Conservation (phyloP, 805 yeast genomes). For the Candida qinlingensis region DNA sequence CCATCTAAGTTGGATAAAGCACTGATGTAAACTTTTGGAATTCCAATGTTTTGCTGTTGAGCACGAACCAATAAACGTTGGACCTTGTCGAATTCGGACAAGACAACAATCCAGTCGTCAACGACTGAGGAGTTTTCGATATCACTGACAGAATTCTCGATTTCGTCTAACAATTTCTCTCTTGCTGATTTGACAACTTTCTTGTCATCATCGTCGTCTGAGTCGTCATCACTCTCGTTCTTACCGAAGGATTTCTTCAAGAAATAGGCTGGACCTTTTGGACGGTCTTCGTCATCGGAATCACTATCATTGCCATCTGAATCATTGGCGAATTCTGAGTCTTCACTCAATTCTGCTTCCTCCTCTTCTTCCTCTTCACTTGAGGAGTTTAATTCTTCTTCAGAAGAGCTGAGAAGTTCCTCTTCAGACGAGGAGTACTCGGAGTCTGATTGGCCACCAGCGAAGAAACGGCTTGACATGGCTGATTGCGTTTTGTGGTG, state of each 20-base stretch:
- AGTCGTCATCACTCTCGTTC: conserved; percentile 36
- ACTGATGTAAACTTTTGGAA: conserved; percentile 68
- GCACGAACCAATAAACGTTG: conserved; percentile 62
- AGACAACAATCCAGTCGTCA: conserved; percentile 75
- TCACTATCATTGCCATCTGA: conserved; percentile 32
- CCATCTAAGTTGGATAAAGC: conserved; percentile 70
- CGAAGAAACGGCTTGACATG: conserved; percentile 89
- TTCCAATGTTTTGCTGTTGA: conserved; percentile 67
- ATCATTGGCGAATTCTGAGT: conserved; percentile 32
- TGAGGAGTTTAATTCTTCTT: conserved; percentile 26
- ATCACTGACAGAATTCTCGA: conserved; percentile 58
- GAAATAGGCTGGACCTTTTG: conserved; percentile 41
- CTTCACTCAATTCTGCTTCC: conserved; percentile 23
- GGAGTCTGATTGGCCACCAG: conserved; percentile 40
- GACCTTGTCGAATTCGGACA: conserved; percentile 74
- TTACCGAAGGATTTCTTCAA: conserved; percentile 35
- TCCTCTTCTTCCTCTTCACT: conserved; percentile 28
- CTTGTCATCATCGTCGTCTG: conserved; percentile 63
- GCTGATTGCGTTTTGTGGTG: conserved; percentile 4
- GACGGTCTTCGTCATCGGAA: conserved; percentile 37
- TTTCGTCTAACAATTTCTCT: conserved; percentile 87
- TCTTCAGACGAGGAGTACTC: conserved; percentile 41
- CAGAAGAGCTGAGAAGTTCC: conserved; percentile 38
- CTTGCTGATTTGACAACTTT: conserved; percentile 89
- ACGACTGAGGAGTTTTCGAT: conserved; percentile 64